Evolutionary conservation across 345 rosid genomes (phyloP), one percentile per base, ranked within the genome.

Genomic region (Camelina neglecta): DNA sequence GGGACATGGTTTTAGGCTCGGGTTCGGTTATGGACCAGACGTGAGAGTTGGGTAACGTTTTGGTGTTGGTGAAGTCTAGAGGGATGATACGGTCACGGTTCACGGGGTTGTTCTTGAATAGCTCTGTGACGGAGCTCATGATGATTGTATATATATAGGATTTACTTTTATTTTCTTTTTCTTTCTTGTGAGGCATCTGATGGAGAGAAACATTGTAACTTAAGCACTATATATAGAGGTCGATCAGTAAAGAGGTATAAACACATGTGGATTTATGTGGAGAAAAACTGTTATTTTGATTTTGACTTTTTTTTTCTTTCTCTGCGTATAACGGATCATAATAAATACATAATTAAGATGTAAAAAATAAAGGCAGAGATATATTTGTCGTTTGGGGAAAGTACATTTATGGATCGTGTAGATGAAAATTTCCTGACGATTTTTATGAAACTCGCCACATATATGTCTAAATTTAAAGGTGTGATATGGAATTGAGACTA

Each of bases 71-170:
- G 65, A 78, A 78, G 70, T 78, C 81, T 31, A 78, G 74, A 15
- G 81, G 81, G 59, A 78, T 67, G 31, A 78, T 59, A 12, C 69
- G 77, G 58, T 78, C 81, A 77, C 54, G 38, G 47, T 57, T 58
- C 61, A 77, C 47, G n/a, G 81, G 81, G 67, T 29, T 77, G 67
- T 71, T 77, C 72, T 77, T 77, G 76, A 77, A 77, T 48, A 71
- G 33, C 35, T 77, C 55, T 71, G 76, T 29, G 38, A 77, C 55
- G 15, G 81, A 77, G 8, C 67, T 65, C 81, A 77, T 77, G 55
- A 77, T 77, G 55, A 18, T 63, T 29, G 2, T 4, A 0, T 23
- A 0, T 65, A 11, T 65, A 20, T 38, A 61, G 11, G 5, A 24
- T 44, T 62, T 44, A 3, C 2, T 12, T 4, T 60, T 11, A 56